Conservation (phyloP, 1,139 yeast genomes). For the Meyerozyma smithsonii region DNA sequence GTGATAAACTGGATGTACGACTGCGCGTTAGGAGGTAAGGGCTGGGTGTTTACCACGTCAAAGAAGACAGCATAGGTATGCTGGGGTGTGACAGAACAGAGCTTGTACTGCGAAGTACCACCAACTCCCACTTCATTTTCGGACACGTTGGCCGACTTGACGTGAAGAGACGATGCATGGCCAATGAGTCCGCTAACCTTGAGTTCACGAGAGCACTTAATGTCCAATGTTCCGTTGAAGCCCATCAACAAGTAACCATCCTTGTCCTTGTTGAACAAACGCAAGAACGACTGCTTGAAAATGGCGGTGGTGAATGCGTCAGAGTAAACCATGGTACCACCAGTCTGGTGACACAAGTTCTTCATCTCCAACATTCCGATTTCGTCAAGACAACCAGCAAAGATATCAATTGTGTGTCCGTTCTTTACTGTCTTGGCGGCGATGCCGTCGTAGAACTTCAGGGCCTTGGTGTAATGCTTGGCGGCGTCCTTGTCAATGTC, state of each 20-base stretch:
- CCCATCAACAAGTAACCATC: conserved; percentile 86
- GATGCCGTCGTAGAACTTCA: conserved; percentile 74
- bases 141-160: conserved; percentile 66
- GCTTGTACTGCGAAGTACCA: conserved; percentile 81
- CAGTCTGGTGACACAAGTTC: conserved; percentile 80
- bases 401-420: conserved; percentile 86
- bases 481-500: conserved; percentile 79
- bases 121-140: conserved; percentile 94
- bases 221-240: conserved; percentile 79
- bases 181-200: conserved; percentile 93
- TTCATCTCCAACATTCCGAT: conserved; percentile 98
- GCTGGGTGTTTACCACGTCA: conserved; percentile 64
- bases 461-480: conserved; percentile 87
- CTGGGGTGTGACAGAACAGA: conserved; percentile 79
- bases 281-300: conserved; percentile 87
- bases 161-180: conserved; percentile 74
- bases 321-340: conserved; percentile 85
- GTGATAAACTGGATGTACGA: conserved; percentile 68
- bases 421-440: conserved; percentile 67
- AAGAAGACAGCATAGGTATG: conserved; percentile 85
- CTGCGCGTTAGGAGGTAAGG: conserved; percentile 46
- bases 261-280: conserved; percentile 80
- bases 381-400: conserved; percentile 98
- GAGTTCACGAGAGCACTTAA: conserved; percentile 83
- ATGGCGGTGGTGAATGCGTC: conserved; percentile 97